Evolutionary conservation across 805 yeast genomes (phyloP).

Genomic region (Kluyveromyces lactis): DNA sequence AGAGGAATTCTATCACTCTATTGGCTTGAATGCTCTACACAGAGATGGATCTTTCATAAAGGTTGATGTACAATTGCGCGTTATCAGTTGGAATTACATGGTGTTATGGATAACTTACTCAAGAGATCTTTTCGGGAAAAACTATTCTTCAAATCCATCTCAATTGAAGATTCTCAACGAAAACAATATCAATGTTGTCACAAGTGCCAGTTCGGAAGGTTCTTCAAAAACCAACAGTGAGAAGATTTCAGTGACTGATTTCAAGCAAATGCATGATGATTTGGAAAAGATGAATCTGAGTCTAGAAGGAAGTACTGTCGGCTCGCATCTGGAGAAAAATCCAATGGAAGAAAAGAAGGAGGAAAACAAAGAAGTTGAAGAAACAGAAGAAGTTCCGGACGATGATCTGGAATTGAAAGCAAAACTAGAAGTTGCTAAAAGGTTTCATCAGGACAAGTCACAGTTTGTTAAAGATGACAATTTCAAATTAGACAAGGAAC

Average conservation of each 20-base stretch:
- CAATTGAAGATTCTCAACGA: constrained; percentile 34
- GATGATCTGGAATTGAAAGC: constrained; percentile 17
- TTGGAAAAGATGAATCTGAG: constrained; percentile 11
- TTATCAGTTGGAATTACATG: constrained; percentile 46
- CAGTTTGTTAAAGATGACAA: constrained; percentile 29
- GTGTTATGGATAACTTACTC: constrained; percentile 86
- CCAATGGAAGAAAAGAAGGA: constrained; percentile 5
- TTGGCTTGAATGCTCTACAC: constrained; percentile 63
- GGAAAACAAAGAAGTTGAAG: constrained; percentile 4
- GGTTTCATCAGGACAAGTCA: constrained; percentile 25
- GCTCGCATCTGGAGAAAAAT: constrained; percentile 5
- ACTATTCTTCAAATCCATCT: constrained; percentile 31
- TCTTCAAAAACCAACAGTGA: constrained; percentile 22
- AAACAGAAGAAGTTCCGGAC: neutral
- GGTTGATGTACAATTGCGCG: constrained; percentile 76
- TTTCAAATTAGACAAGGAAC: constrained; percentile 25
- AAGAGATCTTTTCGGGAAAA: constrained; percentile 34
- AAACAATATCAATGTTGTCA: constrained; percentile 25
- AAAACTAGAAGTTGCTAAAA: constrained; percentile 23
- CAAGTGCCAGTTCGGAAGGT: constrained; percentile 21
- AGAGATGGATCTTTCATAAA: constrained; percentile 56
- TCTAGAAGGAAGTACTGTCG: constrained; percentile 9
- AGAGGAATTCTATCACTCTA: constrained; percentile 50
- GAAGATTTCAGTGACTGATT: constrained; percentile 13
- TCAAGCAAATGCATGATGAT: constrained; percentile 8